Base-by-base conservation (phyloP, 768 basidiomycete genomes). In the Cubamyces lactineus region DNA sequence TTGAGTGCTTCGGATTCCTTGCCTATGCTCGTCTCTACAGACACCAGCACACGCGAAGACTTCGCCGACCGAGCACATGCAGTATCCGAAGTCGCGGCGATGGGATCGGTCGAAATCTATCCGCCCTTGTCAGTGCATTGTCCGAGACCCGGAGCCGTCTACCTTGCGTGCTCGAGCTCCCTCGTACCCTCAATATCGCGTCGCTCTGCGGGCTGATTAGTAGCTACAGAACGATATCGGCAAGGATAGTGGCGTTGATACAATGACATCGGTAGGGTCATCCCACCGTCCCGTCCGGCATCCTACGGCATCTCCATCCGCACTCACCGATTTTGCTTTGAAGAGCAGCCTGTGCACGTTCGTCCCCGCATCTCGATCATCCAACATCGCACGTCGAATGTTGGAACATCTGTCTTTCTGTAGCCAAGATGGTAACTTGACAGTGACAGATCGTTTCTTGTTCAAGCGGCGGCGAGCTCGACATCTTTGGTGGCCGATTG, bases 171-270 rank as follows among this genome's bases (percentile, higher is more conserved):
- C 5, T 21, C 21, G 45, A 17, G 16, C 43, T 21, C 21, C 12
- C n/a, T 45, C 17, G 43, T 2, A 19, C n/a, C 8, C 45, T 46
- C 11, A 19, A 46, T 6, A 46, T 46, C 45, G 45, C 9, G 34
- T 11, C 34, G 19, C 45, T 46, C 13, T 6, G 19, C 45, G 23
- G n/a, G 23, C 13, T 4, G 24, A 17, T 34, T 47, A 2, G 17
- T 12, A 34, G 6, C 43, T 28, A 34, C 28, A 15, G 34, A 46
- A 21, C 47, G 43, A 21, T 45, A 12, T 56, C 54, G 54, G 54
- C 43, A 46, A 47, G 45, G 54, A 46, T 56, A 34, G 54, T 56
- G 54, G 54, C 54, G 54, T 43, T 39, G 43, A 56, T 34, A 56
- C 30, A n/a, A n/a, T 21, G 28, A 11, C 38, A 19, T 11, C 34